Conservation (phyloP, 1,284 basidiomycete species). For the Moniliella sp. region DNA sequence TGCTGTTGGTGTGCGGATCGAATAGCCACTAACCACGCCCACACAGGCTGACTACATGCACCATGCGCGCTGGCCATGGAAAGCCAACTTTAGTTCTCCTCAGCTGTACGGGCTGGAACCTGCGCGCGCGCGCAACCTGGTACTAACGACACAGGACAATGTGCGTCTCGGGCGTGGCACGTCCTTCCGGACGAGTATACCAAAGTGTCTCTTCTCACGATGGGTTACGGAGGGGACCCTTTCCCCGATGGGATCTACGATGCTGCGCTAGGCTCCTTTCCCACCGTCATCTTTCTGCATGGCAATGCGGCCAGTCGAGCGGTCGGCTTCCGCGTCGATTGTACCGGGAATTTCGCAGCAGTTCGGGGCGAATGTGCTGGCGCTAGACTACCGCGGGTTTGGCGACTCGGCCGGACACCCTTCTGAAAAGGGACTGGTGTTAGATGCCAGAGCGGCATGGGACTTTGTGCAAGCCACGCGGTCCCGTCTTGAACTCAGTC, state of each 20-base stretch:
- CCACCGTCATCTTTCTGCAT: constrained; percentile 63
- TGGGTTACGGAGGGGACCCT: constrained; percentile 6
- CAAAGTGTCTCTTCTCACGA: constrained; percentile 12
- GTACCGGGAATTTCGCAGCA: constrained; percentile 47
- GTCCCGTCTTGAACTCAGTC: neutral
- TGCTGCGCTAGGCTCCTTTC: constrained; percentile 8
- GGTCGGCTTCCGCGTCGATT: constrained; percentile 44
- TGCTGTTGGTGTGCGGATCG: too few relatives aligned
- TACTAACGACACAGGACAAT: constrained; percentile 53
- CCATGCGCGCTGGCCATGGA: too few relatives aligned
- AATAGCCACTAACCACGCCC: too few relatives aligned
- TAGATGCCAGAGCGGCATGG: constrained; percentile 59
- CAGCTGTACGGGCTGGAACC: constrained; percentile 38
- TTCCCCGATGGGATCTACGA: constrained; percentile 11
- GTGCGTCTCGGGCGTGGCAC: constrained; percentile 72
- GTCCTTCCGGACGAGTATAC: constrained; percentile 52
- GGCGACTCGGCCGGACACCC: constrained; percentile 62
- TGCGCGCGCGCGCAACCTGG: constrained; percentile 54
- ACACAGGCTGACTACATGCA: too few relatives aligned
- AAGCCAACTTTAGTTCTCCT: constrained; percentile 6
- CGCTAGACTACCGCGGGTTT: constrained; percentile 77
- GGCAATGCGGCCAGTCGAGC: constrained; percentile 67
- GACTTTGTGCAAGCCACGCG: constrained; percentile 44
- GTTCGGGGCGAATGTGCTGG: constrained; percentile 53
- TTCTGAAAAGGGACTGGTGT: constrained; percentile 49